Evolutionary conservation across 345 rosid species (phyloP).

Genomic region (Pelargonium nanum): DNA sequence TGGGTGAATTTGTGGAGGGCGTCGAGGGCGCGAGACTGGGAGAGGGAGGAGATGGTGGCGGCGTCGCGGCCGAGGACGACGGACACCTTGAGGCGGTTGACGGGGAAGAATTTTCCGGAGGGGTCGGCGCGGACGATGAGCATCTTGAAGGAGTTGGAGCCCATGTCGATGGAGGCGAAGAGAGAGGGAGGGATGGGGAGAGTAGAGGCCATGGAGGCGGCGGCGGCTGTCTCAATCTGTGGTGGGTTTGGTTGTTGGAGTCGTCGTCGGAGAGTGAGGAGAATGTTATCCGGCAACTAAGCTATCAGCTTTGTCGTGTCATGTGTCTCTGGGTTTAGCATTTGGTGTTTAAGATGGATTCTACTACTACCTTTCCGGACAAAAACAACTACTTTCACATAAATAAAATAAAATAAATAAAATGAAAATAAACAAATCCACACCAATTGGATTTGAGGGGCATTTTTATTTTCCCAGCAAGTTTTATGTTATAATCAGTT

Average conservation of each 20-base stretch:
- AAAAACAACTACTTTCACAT: no score
- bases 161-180: constrained; percentile 64
- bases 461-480: no score
- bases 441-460: no score
- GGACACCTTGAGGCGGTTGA: constrained; percentile 36
- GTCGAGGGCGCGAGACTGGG: constrained; percentile 31
- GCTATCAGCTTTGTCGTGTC: no score
- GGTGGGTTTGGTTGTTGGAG: constrained; percentile 12
- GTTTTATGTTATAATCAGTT: no score
- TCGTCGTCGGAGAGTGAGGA: no score
- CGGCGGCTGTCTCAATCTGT: constrained; percentile 9
- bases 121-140: constrained; percentile 44
- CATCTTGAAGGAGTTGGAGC: constrained; percentile 61
- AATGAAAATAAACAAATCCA: no score
- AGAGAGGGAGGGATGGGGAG: constrained; percentile 14
- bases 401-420: no score
- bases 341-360: no score
- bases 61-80: constrained; percentile 43
- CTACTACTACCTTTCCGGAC: no score
- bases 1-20: constrained; percentile 31
- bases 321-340: no score
- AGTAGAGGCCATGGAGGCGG: constrained; percentile 7
- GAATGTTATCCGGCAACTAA: no score
- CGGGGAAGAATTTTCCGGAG: constrained; percentile 36
- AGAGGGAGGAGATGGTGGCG: constrained; percentile 27